phyloP scores from a whole-genome alignment of 805 yeast species.

The Teunomyces lycoperdinae region DNA sequence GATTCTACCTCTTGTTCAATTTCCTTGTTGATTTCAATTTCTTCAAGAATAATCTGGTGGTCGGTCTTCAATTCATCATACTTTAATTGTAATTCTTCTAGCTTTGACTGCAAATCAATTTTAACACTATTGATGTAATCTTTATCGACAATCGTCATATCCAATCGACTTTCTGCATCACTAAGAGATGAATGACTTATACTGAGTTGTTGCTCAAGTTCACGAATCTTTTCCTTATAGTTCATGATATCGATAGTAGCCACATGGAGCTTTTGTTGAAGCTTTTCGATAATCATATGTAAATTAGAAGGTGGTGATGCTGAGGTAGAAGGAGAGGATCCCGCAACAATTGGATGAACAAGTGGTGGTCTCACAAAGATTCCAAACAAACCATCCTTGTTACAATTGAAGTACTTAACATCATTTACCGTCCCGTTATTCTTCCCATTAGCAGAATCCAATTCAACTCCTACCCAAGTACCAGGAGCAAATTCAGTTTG shows the following conservation, averaged over 20 bases:
- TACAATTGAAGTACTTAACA: conserved; percentile 40
- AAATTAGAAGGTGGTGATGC: conserved; percentile 2
- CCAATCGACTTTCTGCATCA: conserved; percentile 22
- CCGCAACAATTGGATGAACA: conserved; percentile 11
- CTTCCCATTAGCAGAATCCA: conserved; percentile 40
- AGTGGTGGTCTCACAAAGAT: conserved; percentile 47
- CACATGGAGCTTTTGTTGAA: conserved; percentile 46
- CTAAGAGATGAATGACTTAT: conserved; percentile 1
- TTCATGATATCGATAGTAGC: conserved; percentile 24
- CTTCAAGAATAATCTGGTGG: conserved; percentile 31
- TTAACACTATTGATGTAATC: conserved; percentile 39
- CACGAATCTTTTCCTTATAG: conserved; percentile 16
- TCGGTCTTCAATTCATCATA: conserved; percentile 31
- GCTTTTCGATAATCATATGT: conserved; percentile 31
- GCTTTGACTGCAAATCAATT: conserved; percentile 22
- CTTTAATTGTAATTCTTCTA: conserved; percentile 22
- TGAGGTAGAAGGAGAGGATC: background rate
- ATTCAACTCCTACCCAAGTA: conserved; percentile 49
- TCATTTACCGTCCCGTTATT: conserved; percentile 51
- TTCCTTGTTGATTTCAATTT: conserved; percentile 34
- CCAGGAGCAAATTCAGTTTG: conserved; percentile 59
- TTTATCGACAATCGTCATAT: conserved; percentile 41
- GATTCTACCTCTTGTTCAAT: conserved; percentile 30
- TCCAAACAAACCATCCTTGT: conserved; percentile 34
- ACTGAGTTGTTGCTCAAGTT: conserved; percentile 13